These are phyloP conservation scores for Monsonia emarginata DNA, from an alignment of 441 rosid genomes.

Conservation along the genomic window DNA sequence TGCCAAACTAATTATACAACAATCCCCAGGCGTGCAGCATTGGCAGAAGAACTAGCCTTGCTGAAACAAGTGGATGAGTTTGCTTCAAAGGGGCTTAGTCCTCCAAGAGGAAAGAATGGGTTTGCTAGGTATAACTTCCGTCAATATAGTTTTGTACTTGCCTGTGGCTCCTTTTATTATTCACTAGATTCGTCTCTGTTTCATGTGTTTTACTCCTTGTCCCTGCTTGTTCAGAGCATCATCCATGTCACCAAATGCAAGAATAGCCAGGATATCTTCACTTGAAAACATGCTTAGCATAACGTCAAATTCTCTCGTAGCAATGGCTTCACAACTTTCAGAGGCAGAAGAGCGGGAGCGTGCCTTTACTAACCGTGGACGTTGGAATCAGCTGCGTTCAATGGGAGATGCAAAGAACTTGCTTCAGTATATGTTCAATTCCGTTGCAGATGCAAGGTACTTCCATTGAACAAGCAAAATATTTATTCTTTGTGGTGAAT, in stretches of 20 bases:
- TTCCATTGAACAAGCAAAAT: slow-evolving; percentile 8
- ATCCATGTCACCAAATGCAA: slow-evolving; percentile 87
- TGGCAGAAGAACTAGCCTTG: slow-evolving; percentile 82
- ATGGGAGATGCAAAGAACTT: slow-evolving; percentile 97
- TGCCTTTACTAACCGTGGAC: slow-evolving; percentile 73
- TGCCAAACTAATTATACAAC: slow-evolving; percentile 14
- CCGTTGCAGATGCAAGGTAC: slow-evolving; percentile 82
- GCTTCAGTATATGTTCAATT: slow-evolving; percentile 87
- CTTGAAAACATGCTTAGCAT: slow-evolving; percentile 86
- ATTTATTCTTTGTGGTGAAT: neutral
- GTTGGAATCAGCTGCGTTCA: slow-evolving; percentile 94
- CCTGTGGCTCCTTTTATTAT: neutral
- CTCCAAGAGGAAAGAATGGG: slow-evolving; percentile 90
- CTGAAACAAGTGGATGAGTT: slow-evolving; percentile 85
- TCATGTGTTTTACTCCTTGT: slow-evolving; percentile 10
- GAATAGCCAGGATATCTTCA: slow-evolving; percentile 72
- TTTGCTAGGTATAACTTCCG: slow-evolving; percentile 55
- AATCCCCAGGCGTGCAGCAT: slow-evolving; percentile 70
- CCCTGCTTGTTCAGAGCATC: slow-evolving; percentile 50
- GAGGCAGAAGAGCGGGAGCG: slow-evolving; percentile 97
- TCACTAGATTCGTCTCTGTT: neutral
- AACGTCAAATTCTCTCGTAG: slow-evolving; percentile 81
- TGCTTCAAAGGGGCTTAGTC: slow-evolving; percentile 79
- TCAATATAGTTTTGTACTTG: neutral
- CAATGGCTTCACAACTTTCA: slow-evolving; percentile 98